phyloP scores from a whole-genome alignment of 1,139 yeast genomes.

The Arxiozyma slooffiae region DNA sequence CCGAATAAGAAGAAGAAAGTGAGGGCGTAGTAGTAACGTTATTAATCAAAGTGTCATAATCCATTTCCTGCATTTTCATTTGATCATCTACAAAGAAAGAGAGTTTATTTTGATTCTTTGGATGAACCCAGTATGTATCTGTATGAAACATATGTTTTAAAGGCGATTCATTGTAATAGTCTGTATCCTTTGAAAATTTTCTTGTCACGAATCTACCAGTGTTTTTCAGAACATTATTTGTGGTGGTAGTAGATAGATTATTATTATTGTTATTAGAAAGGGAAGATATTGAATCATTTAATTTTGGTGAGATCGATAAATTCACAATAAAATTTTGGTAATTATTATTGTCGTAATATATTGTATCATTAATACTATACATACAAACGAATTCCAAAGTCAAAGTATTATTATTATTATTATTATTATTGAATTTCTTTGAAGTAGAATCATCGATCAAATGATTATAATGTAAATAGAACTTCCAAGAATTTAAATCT shows the following conservation, averaged over 20 bases:
- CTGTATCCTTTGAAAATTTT: slow-evolving; percentile 26
- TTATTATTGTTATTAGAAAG: too few relatives aligned
- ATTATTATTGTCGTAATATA: slow-evolving; percentile 29
- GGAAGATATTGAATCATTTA: neutral
- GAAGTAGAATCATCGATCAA: slow-evolving; percentile 17
- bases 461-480: slow-evolving; percentile 25
- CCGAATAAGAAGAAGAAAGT: slow-evolving; percentile 76
- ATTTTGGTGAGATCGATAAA: slow-evolving; percentile 8
- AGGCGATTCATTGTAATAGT: slow-evolving; percentile 29
- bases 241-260: neutral
- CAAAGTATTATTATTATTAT: slow-evolving; percentile 9
- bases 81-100: slow-evolving; percentile 80
- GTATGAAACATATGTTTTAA: slow-evolving; percentile 26
- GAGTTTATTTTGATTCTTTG: slow-evolving; percentile 16
- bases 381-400: slow-evolving; percentile 26
- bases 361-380: slow-evolving; percentile 25
- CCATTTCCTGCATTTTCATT: neutral
- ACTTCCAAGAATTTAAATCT: slow-evolving; percentile 18
- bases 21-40: slow-evolving; percentile 49
- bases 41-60: neutral
- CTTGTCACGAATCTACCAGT: slow-evolving; percentile 10
- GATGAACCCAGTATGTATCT: slow-evolving; percentile 19
- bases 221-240: slow-evolving; percentile 2
- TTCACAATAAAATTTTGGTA: slow-evolving; percentile 23
- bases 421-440: too few relatives aligned